A percentile compares a stretch with the other conserved stretches of the same genome.
Evolutionary conservation across 2,329 filamentous ascomycete species (phyloP).

Genomic region (Aspergillus sp.): DNA sequence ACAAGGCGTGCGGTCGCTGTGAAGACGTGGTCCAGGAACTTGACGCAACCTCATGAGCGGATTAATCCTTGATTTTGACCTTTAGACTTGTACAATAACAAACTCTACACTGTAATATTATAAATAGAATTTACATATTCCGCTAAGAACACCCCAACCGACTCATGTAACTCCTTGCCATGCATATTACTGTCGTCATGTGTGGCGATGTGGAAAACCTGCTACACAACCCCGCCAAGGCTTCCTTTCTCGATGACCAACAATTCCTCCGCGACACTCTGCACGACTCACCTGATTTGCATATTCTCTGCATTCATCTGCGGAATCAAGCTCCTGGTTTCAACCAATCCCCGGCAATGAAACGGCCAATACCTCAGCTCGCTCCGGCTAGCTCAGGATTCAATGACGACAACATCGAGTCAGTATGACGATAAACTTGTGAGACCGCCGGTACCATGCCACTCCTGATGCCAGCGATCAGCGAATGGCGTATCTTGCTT

Average conservation of each 20-base stretch:
- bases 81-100: background rate
- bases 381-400: constrained; percentile 1
- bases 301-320: background rate
- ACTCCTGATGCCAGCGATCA: background rate
- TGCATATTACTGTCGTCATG: constrained; percentile 8
- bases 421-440: constrained; percentile 28
- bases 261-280: background rate
- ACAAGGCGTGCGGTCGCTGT: constrained; percentile 71
- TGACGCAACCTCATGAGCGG: constrained; percentile 16
- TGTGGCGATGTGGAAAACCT: constrained; percentile 1
- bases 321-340: background rate
- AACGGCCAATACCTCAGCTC: background rate
- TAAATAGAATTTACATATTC: background rate
- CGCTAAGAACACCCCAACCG: background rate
- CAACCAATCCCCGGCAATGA: constrained; percentile 3
- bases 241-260: background rate
- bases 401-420: constrained; percentile 27
- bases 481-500: constrained; percentile 1
- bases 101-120: constrained; percentile 3
- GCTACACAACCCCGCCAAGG: constrained; percentile 1
- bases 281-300: background rate
- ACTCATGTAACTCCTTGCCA: background rate
- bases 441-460: constrained; percentile 6
- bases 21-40: constrained; percentile 59
- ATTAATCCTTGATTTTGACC: constrained; percentile 3